Evolutionary conservation across 768 basidiomycete genomes (phyloP), one percentile per base, ranked within the genome.

Genomic region (Lactifluus pinguis): DNA sequence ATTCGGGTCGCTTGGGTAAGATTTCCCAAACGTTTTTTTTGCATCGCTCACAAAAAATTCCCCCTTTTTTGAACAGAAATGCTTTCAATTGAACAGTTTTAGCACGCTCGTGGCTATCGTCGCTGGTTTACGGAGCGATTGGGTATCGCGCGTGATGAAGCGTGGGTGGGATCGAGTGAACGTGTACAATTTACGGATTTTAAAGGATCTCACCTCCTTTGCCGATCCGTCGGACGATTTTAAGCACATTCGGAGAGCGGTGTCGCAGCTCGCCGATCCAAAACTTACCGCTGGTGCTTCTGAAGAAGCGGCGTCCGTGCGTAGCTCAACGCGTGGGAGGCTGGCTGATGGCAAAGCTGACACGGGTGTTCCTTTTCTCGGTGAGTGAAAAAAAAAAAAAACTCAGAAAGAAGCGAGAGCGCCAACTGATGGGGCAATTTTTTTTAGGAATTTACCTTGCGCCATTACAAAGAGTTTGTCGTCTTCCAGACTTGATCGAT

Each of bases 1-100:
- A 84, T 95, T 62, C 84, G 90, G 45, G 76, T 95, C 58, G 93
- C 93, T 42, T 92, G 84, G 79, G 92, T 92, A 66, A 70, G 86
- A 75, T 29, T 63, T 42, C 41, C 17, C 44, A 10, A 61, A 49
- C 54, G 6, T 10, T 25, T 25, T 25, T 25, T 25, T 25, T 25
- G 25, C 25, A 25, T 25, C 25, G 25, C 25, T 25, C 25, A 25
- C 25, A 25, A n/a, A n/a, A n/a, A n/a, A 8, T 44, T 7, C 6
- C 4, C 9, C 9, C 32, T 17, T 13, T 9, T 1, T 11, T 32
- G 7, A 39, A 45, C 62, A 95, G 92, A 91, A 92, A 83, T 84
- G 84, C 34, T 95, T 91, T 70, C 73, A 76, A 19, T 76, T 85
- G 61, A 85, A 81, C 69, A 94, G 87, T 74, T 92, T 88, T 73